Evolutionary conservation across 805 yeast genomes (phyloP).

Genomic region (Cyberlindnera mississippiensis): DNA sequence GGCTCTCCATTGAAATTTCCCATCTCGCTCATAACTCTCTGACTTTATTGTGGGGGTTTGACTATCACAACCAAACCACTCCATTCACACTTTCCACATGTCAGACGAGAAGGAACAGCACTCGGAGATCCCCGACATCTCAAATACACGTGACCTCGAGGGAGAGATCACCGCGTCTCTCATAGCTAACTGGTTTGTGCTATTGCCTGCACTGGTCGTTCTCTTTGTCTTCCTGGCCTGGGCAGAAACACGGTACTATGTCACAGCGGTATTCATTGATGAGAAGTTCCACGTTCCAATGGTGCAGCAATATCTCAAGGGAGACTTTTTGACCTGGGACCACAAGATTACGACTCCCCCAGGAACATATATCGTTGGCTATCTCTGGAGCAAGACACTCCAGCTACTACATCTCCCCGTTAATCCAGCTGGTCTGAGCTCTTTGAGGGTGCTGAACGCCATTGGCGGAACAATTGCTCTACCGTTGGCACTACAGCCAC

Average conservation of each 20-base stretch:
- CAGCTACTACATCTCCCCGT: slow-evolving; percentile 23
- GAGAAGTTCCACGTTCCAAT: slow-evolving; percentile 87
- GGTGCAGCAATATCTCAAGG: slow-evolving; percentile 59
- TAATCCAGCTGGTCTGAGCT: slow-evolving; percentile 32
- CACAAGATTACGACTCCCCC: slow-evolving; percentile 96
- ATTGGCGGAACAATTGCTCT: slow-evolving; percentile 57
- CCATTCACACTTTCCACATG: too few species aligned
- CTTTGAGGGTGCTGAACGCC: slow-evolving; percentile 56
- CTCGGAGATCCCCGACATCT: too few species aligned
- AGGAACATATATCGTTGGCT: slow-evolving; percentile 64
- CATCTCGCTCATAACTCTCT: too few species aligned
- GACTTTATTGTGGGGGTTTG: too few species aligned
- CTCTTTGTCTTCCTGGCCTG: slow-evolving; percentile 28
- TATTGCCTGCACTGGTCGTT: slow-evolving; percentile 29
- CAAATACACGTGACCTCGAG: slow-evolving; percentile 22
- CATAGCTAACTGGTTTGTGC: slow-evolving; percentile 31
- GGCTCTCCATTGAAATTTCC: too few species aligned
- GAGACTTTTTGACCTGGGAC: slow-evolving; percentile 76
- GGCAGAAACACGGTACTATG: slow-evolving; percentile 26
- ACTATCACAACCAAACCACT: too few species aligned
- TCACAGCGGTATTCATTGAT: slow-evolving; percentile 45
- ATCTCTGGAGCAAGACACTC: slow-evolving; percentile 29
- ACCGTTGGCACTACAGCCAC: slow-evolving; percentile 42
- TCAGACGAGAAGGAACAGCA: too few species aligned
- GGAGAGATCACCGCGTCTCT: slow-evolving; percentile 25